Conservation (phyloP, 495 filamentous ascomycete genomes). For the Poronia punctata region DNA sequence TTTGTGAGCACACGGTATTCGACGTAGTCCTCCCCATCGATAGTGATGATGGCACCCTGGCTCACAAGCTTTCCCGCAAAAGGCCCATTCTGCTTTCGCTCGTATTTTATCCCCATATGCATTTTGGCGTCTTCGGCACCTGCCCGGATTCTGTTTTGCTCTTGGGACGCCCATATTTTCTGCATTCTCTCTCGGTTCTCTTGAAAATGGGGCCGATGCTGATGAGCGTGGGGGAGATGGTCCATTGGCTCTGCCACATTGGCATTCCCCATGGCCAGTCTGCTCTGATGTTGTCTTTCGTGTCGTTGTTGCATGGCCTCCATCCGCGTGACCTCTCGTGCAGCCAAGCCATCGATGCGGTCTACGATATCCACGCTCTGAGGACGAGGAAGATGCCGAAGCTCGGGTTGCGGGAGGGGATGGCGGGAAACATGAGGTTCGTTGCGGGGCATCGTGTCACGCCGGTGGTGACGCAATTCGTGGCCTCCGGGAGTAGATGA, state of each 20-base stretch:
- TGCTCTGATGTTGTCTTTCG: conserved; percentile 29
- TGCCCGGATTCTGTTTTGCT: conserved; percentile 31
- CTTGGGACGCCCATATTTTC: conserved; percentile 40
- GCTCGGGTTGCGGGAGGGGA: conserved; percentile 16
- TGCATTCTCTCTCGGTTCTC: conserved; percentile 38
- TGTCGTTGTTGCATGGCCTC: conserved; percentile 34
- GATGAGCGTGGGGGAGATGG: too few relatives aligned
- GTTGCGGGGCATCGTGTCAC: conserved; percentile 13
- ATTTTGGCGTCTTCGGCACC: conserved; percentile 42
- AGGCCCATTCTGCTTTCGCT: conserved; percentile 44
- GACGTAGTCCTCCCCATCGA: conserved; percentile 53
- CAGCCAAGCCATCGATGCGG: conserved; percentile 32
- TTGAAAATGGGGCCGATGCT: conserved; percentile 29
- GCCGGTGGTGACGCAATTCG: conserved; percentile 25
- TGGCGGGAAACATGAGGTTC: conserved; percentile 11
- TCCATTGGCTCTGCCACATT: conserved; percentile 2
- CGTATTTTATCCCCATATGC: conserved; percentile 46
- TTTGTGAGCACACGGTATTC: conserved; percentile 51
- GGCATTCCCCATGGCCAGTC: conserved; percentile 15
- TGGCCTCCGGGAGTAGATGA: conserved; percentile 7
- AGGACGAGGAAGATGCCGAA: conserved; percentile 14
- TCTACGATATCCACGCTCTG: conserved; percentile 26
- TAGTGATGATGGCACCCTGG: conserved; percentile 43
- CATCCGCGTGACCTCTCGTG: conserved; percentile 36
- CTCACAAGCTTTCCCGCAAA: conserved; percentile 48